These are phyloP conservation scores for Trapa bicornis DNA, from an alignment of 345 rosid species.

Conservation along the genomic window DNA sequence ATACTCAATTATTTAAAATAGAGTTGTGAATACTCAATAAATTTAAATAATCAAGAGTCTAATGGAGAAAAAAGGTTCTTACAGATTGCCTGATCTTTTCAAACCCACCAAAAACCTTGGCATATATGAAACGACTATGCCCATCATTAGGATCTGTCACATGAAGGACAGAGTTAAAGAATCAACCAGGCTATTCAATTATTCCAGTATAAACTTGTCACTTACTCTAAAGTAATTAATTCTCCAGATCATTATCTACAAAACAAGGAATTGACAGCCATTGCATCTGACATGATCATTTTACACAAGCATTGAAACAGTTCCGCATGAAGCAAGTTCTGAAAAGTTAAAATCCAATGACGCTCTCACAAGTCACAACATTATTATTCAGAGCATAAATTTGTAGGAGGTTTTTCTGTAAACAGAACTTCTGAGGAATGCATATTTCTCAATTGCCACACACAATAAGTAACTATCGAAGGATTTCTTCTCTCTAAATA, in stretches of 20 bases:
- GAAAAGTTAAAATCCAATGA: background rate
- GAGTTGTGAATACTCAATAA: background rate
- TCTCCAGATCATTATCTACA: background rate
- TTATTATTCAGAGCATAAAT: background rate
- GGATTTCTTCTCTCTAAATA: background rate
- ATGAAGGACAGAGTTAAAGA: constrained; percentile 6
- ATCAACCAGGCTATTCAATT: background rate
- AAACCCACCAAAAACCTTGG: constrained; percentile 89
- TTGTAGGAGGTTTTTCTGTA: background rate
- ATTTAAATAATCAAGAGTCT: background rate
- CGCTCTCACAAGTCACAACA: background rate
- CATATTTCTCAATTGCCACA: background rate
- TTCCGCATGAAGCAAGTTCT: background rate
- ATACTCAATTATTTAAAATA: background rate
- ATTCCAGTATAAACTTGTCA: background rate
- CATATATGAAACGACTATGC: constrained; percentile 67
- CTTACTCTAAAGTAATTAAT: background rate
- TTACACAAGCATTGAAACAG: background rate
- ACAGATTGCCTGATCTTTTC: constrained; percentile 60
- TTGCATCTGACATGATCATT: background rate
- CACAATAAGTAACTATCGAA: background rate
- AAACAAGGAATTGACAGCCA: background rate
- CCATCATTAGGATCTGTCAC: constrained; percentile 46
- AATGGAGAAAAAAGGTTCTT: constrained; percentile 20
- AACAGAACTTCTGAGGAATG: background rate